Percentiles rank a stretch among this genome's conserved stretches.
Evolutionary conservation across 345 rosid genomes (phyloP).

Genomic region (Aquilaria malaccensis): DNA sequence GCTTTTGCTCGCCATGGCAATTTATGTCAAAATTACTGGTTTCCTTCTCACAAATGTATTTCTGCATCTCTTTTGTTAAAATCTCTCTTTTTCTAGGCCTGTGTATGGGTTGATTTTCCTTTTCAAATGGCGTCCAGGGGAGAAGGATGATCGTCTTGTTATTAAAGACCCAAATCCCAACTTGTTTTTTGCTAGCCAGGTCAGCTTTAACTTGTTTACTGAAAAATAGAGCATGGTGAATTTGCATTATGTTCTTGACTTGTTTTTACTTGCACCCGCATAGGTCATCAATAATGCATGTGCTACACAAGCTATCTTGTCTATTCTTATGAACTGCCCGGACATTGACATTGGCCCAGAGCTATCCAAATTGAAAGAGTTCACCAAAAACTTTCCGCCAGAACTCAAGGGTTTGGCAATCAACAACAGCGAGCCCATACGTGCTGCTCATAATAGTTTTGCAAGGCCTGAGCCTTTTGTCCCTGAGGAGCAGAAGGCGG

Average conservation of each 20-base stretch:
- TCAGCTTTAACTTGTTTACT: conserved; percentile 11
- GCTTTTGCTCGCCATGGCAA: conserved; percentile 9
- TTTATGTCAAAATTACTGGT: background rate
- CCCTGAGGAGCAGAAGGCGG: conserved; percentile 80
- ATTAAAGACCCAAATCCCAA: conserved; percentile 72
- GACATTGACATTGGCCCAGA: conserved; percentile 92
- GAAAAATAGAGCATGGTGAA: background rate
- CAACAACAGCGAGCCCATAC: conserved; percentile 89
- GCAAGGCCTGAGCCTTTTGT: conserved; percentile 98
- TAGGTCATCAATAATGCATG: conserved; percentile 98
- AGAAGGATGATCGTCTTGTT: conserved; percentile 82
- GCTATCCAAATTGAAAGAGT: conserved; percentile 69
- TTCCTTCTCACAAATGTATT: background rate
- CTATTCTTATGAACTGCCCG: conserved; percentile 83
- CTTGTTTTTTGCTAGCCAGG: conserved; percentile 94
- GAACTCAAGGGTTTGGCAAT: conserved; percentile 95
- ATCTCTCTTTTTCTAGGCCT: conserved; percentile 48
- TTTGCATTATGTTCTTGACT: background rate
- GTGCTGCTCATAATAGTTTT: conserved; percentile 90
- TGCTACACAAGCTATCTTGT: conserved; percentile 96
- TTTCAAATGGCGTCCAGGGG: conserved; percentile 95
- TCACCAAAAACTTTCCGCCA: conserved; percentile 84
- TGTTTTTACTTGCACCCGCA: conserved; percentile 1
- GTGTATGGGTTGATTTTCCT: conserved; percentile 93
- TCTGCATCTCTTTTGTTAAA: background rate